Conservation (phyloP, 176 grass and related monocot species). For the Ensete ventricosum region DNA sequence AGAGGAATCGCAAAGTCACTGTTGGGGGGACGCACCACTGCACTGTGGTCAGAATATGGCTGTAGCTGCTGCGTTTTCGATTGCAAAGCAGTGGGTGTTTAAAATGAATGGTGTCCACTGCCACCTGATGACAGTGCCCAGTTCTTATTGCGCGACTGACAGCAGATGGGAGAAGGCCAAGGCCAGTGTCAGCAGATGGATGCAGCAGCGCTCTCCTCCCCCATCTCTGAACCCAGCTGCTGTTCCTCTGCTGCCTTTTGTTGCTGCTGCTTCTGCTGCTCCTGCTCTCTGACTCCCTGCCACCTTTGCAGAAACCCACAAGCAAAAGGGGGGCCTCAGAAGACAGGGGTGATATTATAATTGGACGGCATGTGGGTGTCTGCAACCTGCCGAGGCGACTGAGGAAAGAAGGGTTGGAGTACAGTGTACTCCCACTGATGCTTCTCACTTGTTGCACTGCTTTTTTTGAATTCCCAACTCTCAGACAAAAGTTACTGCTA, state of each 20-base stretch:
- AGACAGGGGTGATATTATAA: background rate
- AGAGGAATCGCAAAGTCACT: background rate
- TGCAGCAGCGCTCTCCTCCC: background rate
- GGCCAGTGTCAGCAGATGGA: background rate
- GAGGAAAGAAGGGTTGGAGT: conserved; percentile 9
- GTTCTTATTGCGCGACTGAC: conserved; percentile 20
- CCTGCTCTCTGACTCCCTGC: conserved; percentile 10
- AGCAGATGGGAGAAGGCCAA: background rate
- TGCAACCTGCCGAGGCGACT: background rate
- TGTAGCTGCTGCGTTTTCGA: background rate
- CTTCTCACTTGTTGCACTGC: conserved; percentile 14
- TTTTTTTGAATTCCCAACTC: conserved; percentile 3
- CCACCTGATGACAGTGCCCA: conserved; percentile 16
- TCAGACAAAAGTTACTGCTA: background rate
- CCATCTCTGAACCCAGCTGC: background rate
- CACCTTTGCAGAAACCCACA: conserved; percentile 24
- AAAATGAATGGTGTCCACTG: conserved; percentile 19
- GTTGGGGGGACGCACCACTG: background rate
- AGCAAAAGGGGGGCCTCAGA: background rate
- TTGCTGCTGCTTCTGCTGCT: conserved; percentile 9
- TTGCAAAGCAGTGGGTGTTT: background rate
- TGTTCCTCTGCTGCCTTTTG: conserved; percentile 13
- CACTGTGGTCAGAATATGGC: background rate
- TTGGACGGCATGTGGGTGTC: background rate
- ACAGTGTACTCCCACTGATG: conserved; percentile 17